Conservation (phyloP, 2,329 filamentous ascomycete genomes). For the Chaetomiaceae sp. region DNA sequence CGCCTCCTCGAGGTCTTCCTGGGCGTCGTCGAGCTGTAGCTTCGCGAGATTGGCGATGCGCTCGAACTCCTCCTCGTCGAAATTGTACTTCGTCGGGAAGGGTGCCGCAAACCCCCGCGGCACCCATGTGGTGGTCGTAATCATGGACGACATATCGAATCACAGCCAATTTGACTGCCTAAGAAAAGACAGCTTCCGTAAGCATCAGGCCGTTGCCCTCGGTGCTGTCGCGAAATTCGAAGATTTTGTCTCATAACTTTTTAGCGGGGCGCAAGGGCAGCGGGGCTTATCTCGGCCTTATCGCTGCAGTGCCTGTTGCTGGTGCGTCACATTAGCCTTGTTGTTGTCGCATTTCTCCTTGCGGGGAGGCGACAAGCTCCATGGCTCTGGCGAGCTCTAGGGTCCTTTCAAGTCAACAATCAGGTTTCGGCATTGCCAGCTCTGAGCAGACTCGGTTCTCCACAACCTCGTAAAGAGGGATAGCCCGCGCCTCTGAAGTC, state of each 20-base stretch:
- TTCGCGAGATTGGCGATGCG: slow-evolving; percentile 69
- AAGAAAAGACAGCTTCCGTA: neutral
- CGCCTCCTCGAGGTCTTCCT: slow-evolving; percentile 75
- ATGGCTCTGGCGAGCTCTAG: neutral
- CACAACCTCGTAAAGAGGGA: too few species aligned
- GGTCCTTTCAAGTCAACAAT: neutral
- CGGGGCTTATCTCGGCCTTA: slow-evolving; percentile 33
- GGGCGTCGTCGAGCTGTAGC: slow-evolving; percentile 83
- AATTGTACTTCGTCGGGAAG: slow-evolving; percentile 67
- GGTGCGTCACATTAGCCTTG: too few species aligned
- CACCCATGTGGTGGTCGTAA: slow-evolving; percentile 70
- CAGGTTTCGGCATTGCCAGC: too few species aligned
- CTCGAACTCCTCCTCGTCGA: slow-evolving; percentile 69
- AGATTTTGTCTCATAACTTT: slow-evolving; percentile 29
- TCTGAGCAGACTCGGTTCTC: too few species aligned
- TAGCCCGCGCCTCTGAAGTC: too few species aligned
- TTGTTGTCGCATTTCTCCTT: too few species aligned
- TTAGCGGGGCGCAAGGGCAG: slow-evolving; percentile 26
- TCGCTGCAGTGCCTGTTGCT: too few species aligned
- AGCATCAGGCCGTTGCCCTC: neutral
- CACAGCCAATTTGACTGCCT: neutral
- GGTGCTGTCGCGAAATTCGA: slow-evolving; percentile 20
- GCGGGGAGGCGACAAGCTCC: too few species aligned
- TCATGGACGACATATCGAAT: slow-evolving; percentile 57
- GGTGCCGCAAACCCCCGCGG: slow-evolving; percentile 69